These are phyloP conservation scores for Linum lewisii DNA, from an alignment of 345 rosid species.

Conservation along the genomic window DNA sequence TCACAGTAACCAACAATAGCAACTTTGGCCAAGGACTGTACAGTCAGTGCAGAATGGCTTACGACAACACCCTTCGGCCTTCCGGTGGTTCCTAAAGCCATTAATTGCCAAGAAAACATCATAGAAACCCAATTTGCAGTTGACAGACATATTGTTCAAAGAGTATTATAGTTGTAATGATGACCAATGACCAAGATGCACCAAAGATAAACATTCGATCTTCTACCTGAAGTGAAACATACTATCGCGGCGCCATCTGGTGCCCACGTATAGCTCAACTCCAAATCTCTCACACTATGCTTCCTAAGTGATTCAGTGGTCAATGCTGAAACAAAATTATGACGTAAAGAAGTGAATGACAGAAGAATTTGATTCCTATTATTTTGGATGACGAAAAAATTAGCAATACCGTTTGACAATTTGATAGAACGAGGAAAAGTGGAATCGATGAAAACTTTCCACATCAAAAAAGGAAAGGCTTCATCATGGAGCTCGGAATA, in stretches of 20 bases:
- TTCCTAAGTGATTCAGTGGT: slow-evolving; percentile 35
- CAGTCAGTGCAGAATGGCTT: slow-evolving; percentile 63
- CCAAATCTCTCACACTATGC: slow-evolving; percentile 5
- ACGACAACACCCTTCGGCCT: slow-evolving; percentile 70
- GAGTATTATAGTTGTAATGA: neutral
- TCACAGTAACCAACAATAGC: slow-evolving; percentile 67
- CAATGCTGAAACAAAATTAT: slow-evolving; percentile 28
- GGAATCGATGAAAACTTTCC: slow-evolving; percentile 47
- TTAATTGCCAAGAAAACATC: slow-evolving; percentile 3
- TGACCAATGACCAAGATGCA: neutral
- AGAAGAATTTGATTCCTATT: neutral
- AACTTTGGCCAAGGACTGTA: slow-evolving; percentile 79
- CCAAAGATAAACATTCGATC: neutral
- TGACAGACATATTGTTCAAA: neutral
- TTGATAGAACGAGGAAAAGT: slow-evolving; percentile 17
- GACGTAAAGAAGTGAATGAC: neutral
- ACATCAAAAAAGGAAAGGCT: slow-evolving; percentile 46
- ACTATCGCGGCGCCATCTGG: slow-evolving; percentile 60
- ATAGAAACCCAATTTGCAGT: neutral
- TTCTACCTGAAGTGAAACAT: slow-evolving; percentile 79
- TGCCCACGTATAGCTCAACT: slow-evolving; percentile 41
- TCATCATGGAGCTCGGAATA: slow-evolving; percentile 19
- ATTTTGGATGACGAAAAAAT: neutral
- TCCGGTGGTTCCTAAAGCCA: slow-evolving; percentile 71
- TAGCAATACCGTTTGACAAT: slow-evolving; percentile 28